Base-by-base conservation (phyloP, 345 rosid genomes). In the sweet orange (Citrus sinensis) region DNA sequence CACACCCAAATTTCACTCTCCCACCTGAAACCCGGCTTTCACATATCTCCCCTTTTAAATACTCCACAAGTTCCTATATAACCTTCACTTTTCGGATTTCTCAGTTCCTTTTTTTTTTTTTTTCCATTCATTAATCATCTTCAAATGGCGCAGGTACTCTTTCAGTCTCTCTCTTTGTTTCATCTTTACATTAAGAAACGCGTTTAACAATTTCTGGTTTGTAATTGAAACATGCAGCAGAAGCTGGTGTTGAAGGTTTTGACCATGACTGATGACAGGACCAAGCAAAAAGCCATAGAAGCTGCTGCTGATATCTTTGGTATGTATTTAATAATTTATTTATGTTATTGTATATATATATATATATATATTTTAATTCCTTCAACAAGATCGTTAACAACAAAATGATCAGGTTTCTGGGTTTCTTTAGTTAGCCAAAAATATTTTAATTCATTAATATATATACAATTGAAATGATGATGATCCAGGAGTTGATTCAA, bases 261-360 rank as follows among this genome's bases (percentile, higher is more conserved):
- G 83, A 93, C 97, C 81, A 95, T 95, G 97, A 92, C 96, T 9
- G 97, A 95, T 76, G 98, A 92, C 1, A 95, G 87, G 79, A 91
- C 97, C 6, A 95, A 92, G 87, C 96, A 92, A 86, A 93, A 93
- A 80, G 97, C 98, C 70, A 88, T 95, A 5, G 95, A 87, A 85
- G 98, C 96, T 71, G 94, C 95, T 67, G 97, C 98, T 78, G 96
- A 93, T 83, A 92, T 92, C 58, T 91, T 55, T 46, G 98, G 99
- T 93, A 77, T 25, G 49, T 39, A 8, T 39, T 39, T 39, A 35
- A 20, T 39, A 35, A 20, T 24, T 39, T 4, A 22, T 42, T 39
- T 2, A 10, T 10, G 5, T 54, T 54, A 54, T 54, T 54, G 7
- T 13, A 25, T 13, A 35, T 37, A 37, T 37, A 6, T 25, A 5